These are phyloP conservation scores for Lycium barbarum DNA, from an alignment of 257 asterid genomes.

Conservation along the genomic window DNA sequence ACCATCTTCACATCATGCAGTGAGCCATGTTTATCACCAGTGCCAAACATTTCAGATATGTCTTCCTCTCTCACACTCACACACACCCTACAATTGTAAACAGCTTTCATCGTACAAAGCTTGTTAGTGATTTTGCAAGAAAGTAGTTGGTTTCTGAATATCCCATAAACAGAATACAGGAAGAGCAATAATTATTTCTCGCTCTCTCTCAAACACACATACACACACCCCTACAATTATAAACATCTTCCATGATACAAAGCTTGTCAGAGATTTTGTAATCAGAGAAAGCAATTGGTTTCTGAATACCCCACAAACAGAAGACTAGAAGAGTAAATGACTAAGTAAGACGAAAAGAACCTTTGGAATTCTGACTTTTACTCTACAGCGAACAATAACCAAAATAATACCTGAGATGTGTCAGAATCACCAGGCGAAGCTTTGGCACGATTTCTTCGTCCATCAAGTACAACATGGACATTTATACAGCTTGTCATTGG, in stretches of 20 bases:
- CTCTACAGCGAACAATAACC: constrained; percentile 7
- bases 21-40: not conserved
- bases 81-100: not conserved
- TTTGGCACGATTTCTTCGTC: constrained; percentile 88
- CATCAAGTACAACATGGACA: constrained; percentile 94
- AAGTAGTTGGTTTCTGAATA: constrained; percentile 10
- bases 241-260: not conserved
- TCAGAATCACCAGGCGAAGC: constrained; percentile 86
- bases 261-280: not conserved
- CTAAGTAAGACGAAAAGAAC: not conserved
- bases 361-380: constrained; percentile 3
- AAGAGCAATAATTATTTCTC: not conserved
- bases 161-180: not conserved
- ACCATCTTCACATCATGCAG: not conserved
- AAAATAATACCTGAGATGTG: constrained; percentile 73
- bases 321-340: not conserved
- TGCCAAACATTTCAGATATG: not conserved
- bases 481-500: constrained; percentile 95
- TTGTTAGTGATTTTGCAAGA: not conserved
- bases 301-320: not conserved
- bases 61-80: not conserved
- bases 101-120: not conserved
- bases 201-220: not conserved
- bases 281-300: not conserved
- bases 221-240: not conserved